Base-by-base conservation (phyloP, 2,329 filamentous ascomycete genomes). In the Calonectria crousiana region DNA sequence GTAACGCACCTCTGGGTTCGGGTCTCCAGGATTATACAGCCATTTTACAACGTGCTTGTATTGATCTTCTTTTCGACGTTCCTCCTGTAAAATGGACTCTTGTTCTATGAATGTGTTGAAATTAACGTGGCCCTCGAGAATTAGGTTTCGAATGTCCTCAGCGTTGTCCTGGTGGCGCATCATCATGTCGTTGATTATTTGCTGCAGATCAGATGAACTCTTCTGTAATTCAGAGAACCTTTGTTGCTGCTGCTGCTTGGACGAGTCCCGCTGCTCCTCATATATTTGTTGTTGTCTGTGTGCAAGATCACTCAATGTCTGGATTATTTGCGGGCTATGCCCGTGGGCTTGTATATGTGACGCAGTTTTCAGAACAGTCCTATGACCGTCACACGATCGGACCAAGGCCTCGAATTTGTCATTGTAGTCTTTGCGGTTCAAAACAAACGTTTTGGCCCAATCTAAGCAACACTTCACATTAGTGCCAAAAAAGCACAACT, bases 391-490 rank as follows among this genome's bases (percentile, higher is more conserved):
- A 26, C 69, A 60, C 6, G 49, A 30, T 6, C 32, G n/a, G 2
- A 66, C 36, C 6, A 73, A 32, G 11, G 67, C 28, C 8, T 67
- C 18, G 11, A 69, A 73, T 28, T 41, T 58, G 2, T 36, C n/a
- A 28, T 65, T 16, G 28, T 60, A 66, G 32, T 73, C 60, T 20
- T 44, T 60, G 51, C 71, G 51, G 20, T 69, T 73, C 10, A 64
- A 49, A 14, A 11, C 16, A 30, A 73, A 69, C 2, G 41, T 69
- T 26, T 66, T 69, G 38, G 32, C 69, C 71, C 71, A 73, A 28
- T 67, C 71, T 73, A 13, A 28, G 2, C 3, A 34, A 38, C 8
- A 1, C 4, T 28, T 51, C 26, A 2, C 10, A 6, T 49, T 13
- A 49, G 60, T 1, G 41, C 16, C 1, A 1, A 16, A 3, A 38